Percentiles rank a stretch among this genome's conserved stretches.
These are phyloP conservation scores for Flueggea neowawraea DNA, from an alignment of 441 rosid genomes.

Conservation along the genomic window DNA sequence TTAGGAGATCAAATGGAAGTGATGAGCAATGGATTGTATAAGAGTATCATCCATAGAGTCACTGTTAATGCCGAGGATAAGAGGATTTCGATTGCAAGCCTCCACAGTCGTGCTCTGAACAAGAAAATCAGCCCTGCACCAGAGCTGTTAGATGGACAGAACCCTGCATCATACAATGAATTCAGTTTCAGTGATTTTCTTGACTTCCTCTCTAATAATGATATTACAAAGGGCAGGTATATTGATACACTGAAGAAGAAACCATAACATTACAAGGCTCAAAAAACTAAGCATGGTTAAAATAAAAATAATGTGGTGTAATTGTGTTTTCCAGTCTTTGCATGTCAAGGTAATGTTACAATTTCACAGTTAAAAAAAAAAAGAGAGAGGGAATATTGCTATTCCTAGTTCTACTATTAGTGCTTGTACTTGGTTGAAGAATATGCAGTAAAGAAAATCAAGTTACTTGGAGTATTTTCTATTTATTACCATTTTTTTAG, in stretches of 20 bases:
- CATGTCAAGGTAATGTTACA: too few species aligned
- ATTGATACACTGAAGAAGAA: conserved; percentile 34
- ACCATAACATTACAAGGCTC: too few species aligned
- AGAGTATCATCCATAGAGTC: conserved; percentile 60
- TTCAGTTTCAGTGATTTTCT: conserved; percentile 57
- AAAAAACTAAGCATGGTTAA: too few species aligned
- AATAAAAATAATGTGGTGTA: too few species aligned
- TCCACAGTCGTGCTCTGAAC: conserved; percentile 58
- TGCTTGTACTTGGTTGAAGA: too few species aligned
- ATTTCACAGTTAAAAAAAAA: too few species aligned
- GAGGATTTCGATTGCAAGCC: conserved; percentile 61
- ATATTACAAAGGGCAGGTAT: conserved; percentile 32
- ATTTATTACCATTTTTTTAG: too few species aligned
- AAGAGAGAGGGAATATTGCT: too few species aligned
- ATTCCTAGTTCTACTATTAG: too few species aligned
- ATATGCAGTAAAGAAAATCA: too few species aligned
- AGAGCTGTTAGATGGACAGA: conserved; percentile 35
- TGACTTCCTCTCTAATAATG: conserved; percentile 33
- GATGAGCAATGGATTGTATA: conserved; percentile 67
- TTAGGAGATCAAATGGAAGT: conserved; percentile 72
- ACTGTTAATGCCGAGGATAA: conserved; percentile 37
- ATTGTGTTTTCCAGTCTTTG: too few species aligned
- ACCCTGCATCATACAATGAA: conserved; percentile 42
- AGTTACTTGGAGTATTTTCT: too few species aligned
- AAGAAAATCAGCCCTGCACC: conserved; percentile 49